Conservation (phyloP, 768 basidiomycete species). For the Trametes cingulata region DNA sequence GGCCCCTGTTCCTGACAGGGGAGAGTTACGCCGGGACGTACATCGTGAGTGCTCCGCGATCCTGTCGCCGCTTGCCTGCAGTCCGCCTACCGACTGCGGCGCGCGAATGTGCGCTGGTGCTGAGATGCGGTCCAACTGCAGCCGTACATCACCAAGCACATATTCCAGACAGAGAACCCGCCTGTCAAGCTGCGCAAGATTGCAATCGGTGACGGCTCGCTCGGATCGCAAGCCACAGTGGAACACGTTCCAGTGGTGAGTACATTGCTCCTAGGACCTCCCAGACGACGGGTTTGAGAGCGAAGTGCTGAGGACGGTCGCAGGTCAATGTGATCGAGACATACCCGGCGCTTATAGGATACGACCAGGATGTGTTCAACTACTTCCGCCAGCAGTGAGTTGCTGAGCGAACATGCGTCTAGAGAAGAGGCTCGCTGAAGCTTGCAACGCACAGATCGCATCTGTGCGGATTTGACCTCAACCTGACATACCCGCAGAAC, state of each 20-base stretch:
- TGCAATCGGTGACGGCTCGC: slow-evolving; percentile 71
- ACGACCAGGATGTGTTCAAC: slow-evolving; percentile 62
- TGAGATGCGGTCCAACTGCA: slow-evolving; percentile 38
- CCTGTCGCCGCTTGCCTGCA: slow-evolving; percentile 49
- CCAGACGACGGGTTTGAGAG: slow-evolving; percentile 45
- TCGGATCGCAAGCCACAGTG: slow-evolving; percentile 33
- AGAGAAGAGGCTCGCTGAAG: slow-evolving; percentile 48
- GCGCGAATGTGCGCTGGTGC: slow-evolving; percentile 22
- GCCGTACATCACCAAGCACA: slow-evolving; percentile 76
- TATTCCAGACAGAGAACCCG: slow-evolving; percentile 62
- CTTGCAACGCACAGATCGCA: slow-evolving; percentile 41
- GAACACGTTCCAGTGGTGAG: slow-evolving; percentile 26
- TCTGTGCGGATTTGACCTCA: slow-evolving; percentile 67
- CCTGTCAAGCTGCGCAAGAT: slow-evolving; percentile 70
- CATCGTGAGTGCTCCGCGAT: slow-evolving; percentile 47
- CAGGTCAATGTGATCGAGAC: slow-evolving; percentile 65
- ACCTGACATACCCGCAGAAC: slow-evolving; percentile 66
- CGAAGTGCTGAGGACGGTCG: slow-evolving; percentile 33
- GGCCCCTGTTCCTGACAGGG: slow-evolving; percentile 69
- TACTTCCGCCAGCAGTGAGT: slow-evolving; percentile 71
- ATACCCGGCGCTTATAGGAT: slow-evolving; percentile 72
- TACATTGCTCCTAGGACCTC: slow-evolving; percentile 25
- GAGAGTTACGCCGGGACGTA: slow-evolving; percentile 77
- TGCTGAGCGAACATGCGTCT: slow-evolving; percentile 47
- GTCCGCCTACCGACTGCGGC: slow-evolving; percentile 26